These are phyloP conservation scores for Bacidia rubella DNA, from an alignment of 495 filamentous ascomycete genomes.

Conservation along the genomic window DNA sequence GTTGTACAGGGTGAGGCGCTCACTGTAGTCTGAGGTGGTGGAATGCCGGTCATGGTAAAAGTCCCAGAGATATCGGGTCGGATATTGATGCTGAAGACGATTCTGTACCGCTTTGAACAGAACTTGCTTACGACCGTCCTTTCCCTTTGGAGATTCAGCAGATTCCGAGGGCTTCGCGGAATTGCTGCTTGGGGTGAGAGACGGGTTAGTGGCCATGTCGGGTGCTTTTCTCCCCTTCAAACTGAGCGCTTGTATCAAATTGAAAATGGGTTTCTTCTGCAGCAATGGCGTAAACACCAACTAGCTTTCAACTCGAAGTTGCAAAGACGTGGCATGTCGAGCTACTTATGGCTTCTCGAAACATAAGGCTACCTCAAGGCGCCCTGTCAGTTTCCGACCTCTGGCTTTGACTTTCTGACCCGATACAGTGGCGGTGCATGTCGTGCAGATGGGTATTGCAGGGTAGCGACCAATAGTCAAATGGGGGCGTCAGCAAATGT, in stretches of 20 bases:
- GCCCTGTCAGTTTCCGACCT: neutral
- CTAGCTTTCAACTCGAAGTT: too few species aligned
- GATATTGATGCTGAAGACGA: conserved; percentile 18
- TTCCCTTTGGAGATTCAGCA: neutral
- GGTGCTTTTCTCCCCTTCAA: too few species aligned
- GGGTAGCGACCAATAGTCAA: neutral
- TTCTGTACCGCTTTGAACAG: conserved; percentile 27
- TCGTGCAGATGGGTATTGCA: neutral
- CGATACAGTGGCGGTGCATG: neutral
- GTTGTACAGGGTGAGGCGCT: conserved; percentile 52
- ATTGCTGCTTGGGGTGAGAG: neutral
- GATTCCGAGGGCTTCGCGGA: neutral
- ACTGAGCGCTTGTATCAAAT: too few species aligned
- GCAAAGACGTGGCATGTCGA: too few species aligned
- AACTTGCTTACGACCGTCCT: neutral
- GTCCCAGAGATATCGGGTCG: conserved; percentile 27
- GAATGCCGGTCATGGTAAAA: conserved; percentile 45
- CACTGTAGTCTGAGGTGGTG: conserved; percentile 37
- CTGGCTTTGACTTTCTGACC: neutral
- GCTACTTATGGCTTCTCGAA: too few species aligned
- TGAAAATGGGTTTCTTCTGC: too few species aligned
- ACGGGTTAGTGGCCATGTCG: neutral
- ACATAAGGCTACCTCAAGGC: neutral
- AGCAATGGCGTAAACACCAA: too few species aligned
- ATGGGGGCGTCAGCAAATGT: neutral